These are phyloP conservation scores for Arthroderma sp. DNA, from an alignment of 2,329 filamentous ascomycete genomes.

Conservation along the genomic window DNA sequence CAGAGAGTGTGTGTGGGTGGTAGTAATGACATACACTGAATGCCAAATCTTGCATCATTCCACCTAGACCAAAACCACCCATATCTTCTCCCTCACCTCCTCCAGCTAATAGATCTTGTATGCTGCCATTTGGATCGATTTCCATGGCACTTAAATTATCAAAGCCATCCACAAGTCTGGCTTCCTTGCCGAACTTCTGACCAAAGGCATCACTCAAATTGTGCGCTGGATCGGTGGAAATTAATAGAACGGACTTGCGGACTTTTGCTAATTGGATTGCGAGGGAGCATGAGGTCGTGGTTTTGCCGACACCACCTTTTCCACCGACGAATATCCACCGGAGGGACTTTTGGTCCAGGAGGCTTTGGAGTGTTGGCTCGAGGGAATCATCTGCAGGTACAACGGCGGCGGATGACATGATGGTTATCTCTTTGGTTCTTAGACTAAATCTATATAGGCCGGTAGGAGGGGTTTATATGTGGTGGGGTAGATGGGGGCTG, in stretches of 20 bases:
- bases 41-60: conserved; percentile 97
- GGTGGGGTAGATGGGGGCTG: neutral
- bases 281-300: conserved; percentile 96
- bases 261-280: conserved; percentile 94
- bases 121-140: conserved; percentile 95
- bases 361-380: conserved; percentile 84
- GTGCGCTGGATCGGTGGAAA: conserved; percentile 96
- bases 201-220: conserved; percentile 96
- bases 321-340: conserved; percentile 99
- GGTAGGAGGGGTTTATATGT: neutral
- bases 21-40: conserved; percentile 56
- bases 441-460: neutral
- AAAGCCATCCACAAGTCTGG: conserved; percentile 80
- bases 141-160: conserved; percentile 96
- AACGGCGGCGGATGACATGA: conserved; percentile 30
- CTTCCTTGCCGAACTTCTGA: conserved; percentile 99
- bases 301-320: conserved; percentile 97
- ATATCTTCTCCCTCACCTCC: conserved; percentile 50
- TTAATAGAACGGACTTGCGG: conserved; percentile 89
- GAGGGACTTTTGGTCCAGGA: conserved; percentile 86
- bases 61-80: conserved; percentile 60
- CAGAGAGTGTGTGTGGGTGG: neutral
- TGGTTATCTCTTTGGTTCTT: neutral
- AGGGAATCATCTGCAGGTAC: conserved; percentile 52
- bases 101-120: conserved; percentile 81